Base-by-base conservation (phyloP, 1,284 basidiomycete species). In the Salmacisia buchloeana region DNA sequence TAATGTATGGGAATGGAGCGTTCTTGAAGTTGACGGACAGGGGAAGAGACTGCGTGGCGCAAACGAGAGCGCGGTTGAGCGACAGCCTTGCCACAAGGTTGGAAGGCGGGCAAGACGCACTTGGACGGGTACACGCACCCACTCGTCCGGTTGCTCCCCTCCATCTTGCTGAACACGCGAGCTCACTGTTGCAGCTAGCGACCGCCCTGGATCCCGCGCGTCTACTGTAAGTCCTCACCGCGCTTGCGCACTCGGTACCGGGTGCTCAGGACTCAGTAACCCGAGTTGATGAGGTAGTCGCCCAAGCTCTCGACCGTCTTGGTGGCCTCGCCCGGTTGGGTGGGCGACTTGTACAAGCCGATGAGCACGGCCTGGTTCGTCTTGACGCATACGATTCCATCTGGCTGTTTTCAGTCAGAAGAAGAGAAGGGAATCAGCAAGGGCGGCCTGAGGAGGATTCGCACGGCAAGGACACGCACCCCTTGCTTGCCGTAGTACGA, bases 311-410 rank as follows among this genome's bases (percentile, higher is more conserved):
- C 87, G 31, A 91, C 90, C 34, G 91, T 76, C 23, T 85, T 80
- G 54, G 87, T 90, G 27, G 86, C 85, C 78, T 96, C 92, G 43
- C 83, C 78, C 1, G 88, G 89, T 29, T 82, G 77, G 41, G 81
- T 82, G 0, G 91, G 91, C 29, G 85, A 83, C 0, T 73, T 69
- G 82, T 97, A 97, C 74, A 88, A 87, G 13, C 87, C 85, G 27
- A 97, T 86, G 63, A 97, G 84, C 67, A 96, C 84, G 3, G 91
- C 92, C 78, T 92, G 90, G 72, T 85, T 89, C 29, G 93, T 97
- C 84, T 92, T 91, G 64, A 92, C 88, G 68, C 94, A 78, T 66
- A 92, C 83, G 63, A 85, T 85, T 1, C 94, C 94, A 79, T 91
- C 87, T 31, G 85, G 85, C 92, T 94, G 77, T 38, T 25, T 31